Conservation (phyloP, 106 monocot genomes). For the Allium cepa region DNA sequence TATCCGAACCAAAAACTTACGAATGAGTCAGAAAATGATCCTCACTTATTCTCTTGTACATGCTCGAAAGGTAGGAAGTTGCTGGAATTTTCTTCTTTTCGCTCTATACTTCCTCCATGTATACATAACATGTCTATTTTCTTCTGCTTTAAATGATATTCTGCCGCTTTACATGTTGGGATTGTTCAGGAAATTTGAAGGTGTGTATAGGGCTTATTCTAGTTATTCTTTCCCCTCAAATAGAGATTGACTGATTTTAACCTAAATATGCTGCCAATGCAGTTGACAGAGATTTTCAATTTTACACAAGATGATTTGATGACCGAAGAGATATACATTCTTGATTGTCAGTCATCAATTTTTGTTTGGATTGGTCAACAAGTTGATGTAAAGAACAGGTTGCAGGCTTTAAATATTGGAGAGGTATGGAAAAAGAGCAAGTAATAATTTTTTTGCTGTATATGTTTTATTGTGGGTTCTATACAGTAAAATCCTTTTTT, state of each 20-base stretch:
- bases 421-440: constrained; percentile 36
- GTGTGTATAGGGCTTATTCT: constrained; percentile 11
- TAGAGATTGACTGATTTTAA: not conserved
- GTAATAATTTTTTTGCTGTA: too few species aligned
- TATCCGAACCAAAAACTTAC: constrained; percentile 69
- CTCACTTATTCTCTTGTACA: constrained; percentile 79
- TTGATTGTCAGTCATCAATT: constrained; percentile 55
- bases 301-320: constrained; percentile 92
- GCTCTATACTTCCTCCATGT: constrained; percentile 3
- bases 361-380: constrained; percentile 86
- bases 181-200: constrained; percentile 54
- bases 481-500: not conserved
- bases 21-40: constrained; percentile 82
- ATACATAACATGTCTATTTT: constrained; percentile 5
- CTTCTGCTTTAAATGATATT: constrained; percentile 4
- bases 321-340: constrained; percentile 84
- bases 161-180: constrained; percentile 7
- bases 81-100: not conserved
- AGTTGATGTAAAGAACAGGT: constrained; percentile 49
- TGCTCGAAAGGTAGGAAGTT: constrained; percentile 58
- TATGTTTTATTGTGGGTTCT: too few species aligned
- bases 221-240: not conserved
- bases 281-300: constrained; percentile 75
- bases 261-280: constrained; percentile 5
- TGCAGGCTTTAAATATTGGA: constrained; percentile 61